Evolutionary conservation across 2,329 filamentous ascomycete genomes (phyloP).

Genomic region (Diaporthe helianthi): DNA sequence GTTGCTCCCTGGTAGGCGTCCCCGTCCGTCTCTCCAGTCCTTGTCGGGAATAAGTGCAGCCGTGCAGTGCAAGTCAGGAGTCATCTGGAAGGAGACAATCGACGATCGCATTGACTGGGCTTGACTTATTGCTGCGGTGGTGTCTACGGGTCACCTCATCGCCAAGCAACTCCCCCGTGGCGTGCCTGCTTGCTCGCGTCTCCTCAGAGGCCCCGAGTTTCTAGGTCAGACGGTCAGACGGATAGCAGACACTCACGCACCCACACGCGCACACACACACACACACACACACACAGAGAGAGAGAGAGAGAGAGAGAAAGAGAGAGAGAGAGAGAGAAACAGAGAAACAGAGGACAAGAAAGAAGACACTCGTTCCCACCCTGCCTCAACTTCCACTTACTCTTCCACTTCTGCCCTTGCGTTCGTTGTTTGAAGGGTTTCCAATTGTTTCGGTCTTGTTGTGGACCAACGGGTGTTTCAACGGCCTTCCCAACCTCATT

Average conservation of each 20-base stretch:
- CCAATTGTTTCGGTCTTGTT: constrained; percentile 25
- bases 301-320: background rate
- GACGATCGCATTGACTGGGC: constrained; percentile 23
- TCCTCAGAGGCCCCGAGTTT: constrained; percentile 16
- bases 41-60: constrained; percentile 9
- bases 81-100: constrained; percentile 24
- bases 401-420: constrained; percentile 5
- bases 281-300: too few relatives aligned
- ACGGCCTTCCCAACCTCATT: constrained; percentile 20
- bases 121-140: constrained; percentile 19
- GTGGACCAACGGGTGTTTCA: constrained; percentile 22
- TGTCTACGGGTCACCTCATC: constrained; percentile 23
- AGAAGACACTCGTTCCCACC: constrained; percentile 16
- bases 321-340: background rate
- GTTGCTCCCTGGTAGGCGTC: constrained; percentile 16
- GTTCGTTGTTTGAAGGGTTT: constrained; percentile 27
- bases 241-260: background rate
- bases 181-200: constrained; percentile 14
- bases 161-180: constrained; percentile 19
- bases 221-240: constrained; percentile 10
- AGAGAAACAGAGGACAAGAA: background rate
- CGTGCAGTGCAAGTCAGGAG: constrained; percentile 16
- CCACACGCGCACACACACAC: too few relatives aligned
- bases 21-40: constrained; percentile 13
- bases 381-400: background rate